Evolutionary conservation across 1,284 basidiomycete species (phyloP).

Genomic region (Ceratorhiza oryzae-sativae): DNA sequence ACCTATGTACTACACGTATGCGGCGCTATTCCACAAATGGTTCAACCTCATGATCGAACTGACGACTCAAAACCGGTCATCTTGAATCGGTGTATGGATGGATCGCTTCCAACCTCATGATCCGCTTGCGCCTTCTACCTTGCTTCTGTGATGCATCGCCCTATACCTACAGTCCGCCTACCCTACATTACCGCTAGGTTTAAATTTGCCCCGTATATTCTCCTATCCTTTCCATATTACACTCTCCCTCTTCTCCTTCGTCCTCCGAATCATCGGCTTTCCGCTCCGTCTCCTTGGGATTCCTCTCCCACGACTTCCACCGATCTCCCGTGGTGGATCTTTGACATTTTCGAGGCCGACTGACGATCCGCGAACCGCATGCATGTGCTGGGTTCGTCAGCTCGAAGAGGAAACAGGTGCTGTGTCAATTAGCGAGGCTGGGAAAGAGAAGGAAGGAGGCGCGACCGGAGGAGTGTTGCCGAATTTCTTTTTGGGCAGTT

Average conservation of each 20-base stretch:
- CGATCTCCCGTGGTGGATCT: conserved; percentile 22
- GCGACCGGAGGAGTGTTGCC: conserved; percentile 59
- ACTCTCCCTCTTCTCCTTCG: conserved; percentile 57
- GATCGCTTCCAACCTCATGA: too few relatives aligned
- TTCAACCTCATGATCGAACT: too few relatives aligned
- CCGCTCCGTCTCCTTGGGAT: conserved; percentile 60
- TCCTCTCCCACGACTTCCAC: conserved; percentile 56
- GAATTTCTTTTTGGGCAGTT: conserved; percentile 82
- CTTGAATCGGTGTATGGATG: too few relatives aligned
- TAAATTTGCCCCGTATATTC: conserved; percentile 43
- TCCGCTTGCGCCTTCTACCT: too few relatives aligned
- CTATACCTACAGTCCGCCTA: conserved; percentile 41
- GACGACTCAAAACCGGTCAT: too few relatives aligned
- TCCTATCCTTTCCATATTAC: conserved; percentile 50
- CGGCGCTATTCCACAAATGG: too few relatives aligned
- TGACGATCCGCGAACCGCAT: conserved; percentile 57
- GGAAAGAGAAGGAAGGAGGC: conserved; percentile 43
- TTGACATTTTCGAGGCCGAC: conserved; percentile 28
- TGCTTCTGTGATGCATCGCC: too few relatives aligned
- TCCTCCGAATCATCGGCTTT: conserved; percentile 59
- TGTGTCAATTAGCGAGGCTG: conserved; percentile 56
- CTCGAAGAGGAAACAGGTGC: conserved; percentile 84
- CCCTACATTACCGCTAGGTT: conserved; percentile 43
- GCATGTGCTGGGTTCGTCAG: conserved; percentile 75
- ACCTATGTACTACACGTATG: too few relatives aligned